phyloP scores from a whole-genome alignment of 371 early-diverging fungal genomes.

The Rhizopus arrhizus region DNA sequence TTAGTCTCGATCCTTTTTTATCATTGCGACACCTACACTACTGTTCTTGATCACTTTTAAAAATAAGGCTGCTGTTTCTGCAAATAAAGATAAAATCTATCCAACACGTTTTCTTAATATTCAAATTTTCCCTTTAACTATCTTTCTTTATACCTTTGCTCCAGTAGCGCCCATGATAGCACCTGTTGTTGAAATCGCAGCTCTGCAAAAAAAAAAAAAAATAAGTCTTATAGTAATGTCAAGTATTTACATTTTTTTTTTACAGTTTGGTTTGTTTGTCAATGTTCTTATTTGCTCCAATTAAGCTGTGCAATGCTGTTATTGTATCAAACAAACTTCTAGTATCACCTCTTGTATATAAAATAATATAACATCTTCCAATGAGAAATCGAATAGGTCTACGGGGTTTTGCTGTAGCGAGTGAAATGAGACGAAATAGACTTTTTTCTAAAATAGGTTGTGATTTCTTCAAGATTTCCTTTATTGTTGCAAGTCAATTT shows the following conservation, averaged over 20 bases:
- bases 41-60: conserved; percentile 67
- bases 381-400: conserved; percentile 78
- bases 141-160: conserved; percentile 47
- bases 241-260: neutral
- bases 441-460: conserved; percentile 74
- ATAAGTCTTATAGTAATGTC: neutral
- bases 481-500: neutral
- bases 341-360: conserved; percentile 75
- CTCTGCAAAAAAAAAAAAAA: conserved; percentile 48
- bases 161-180: conserved; percentile 70
- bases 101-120: neutral
- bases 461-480: conserved; percentile 64
- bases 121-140: neutral
- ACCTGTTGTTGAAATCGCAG: conserved; percentile 78
- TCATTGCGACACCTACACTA: conserved; percentile 54
- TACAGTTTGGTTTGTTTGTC: conserved; percentile 66
- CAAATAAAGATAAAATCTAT: conserved; percentile 74
- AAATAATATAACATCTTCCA: conserved; percentile 70
- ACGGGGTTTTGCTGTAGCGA: conserved; percentile 71
- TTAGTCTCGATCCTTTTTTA: neutral
- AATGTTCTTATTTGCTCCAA: conserved; percentile 69
- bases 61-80: conserved; percentile 71
- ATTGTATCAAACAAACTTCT: conserved; percentile 80
- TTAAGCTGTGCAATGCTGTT: conserved; percentile 66
- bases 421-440: conserved; percentile 65